Conservation (phyloP, 768 basidiomycete genomes). For the Leccinellum albellum region DNA sequence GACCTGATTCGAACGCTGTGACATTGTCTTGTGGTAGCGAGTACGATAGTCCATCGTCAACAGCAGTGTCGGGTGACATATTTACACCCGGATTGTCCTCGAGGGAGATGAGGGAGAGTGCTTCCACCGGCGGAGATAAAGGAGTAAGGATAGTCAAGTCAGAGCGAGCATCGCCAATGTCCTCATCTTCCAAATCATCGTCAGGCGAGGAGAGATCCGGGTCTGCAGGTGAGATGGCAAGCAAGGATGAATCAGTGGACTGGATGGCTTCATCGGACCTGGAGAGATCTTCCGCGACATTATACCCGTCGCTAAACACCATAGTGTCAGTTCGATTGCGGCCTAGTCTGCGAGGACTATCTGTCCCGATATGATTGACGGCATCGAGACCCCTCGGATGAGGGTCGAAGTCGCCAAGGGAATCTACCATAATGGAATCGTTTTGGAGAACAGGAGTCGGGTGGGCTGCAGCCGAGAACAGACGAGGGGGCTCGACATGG, state of each 20-base stretch:
- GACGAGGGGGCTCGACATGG: constrained; percentile 37
- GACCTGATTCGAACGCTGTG: constrained; percentile 3
- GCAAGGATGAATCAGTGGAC: background rate
- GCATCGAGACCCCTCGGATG: constrained; percentile 21
- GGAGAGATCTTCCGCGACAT: constrained; percentile 38
- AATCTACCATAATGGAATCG: constrained; percentile 8
- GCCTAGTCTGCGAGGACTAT: constrained; percentile 46
- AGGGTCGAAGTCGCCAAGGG: constrained; percentile 3
- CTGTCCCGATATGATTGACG: constrained; percentile 17
- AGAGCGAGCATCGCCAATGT: constrained; percentile 19
- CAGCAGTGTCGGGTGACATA: background rate
- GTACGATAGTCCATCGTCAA: constrained; percentile 3
- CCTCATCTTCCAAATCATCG: constrained; percentile 24
- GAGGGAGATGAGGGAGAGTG: constrained; percentile 25
- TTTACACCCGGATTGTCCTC: constrained; percentile 11
- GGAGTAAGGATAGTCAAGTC: constrained; percentile 17
- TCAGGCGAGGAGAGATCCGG: constrained; percentile 11
- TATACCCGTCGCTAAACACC: constrained; percentile 53
- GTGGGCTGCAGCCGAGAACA: constrained; percentile 40
- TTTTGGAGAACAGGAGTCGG: constrained; percentile 19
- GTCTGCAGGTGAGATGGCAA: constrained; percentile 8
- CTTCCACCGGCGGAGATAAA: constrained; percentile 28
- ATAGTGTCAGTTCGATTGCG: constrained; percentile 70
- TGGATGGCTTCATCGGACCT: constrained; percentile 11
- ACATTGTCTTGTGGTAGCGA: constrained; percentile 1